phyloP scores from a whole-genome alignment of 1,284 basidiomycete genomes.

The Pseudozyma tsukubaensis region DNA sequence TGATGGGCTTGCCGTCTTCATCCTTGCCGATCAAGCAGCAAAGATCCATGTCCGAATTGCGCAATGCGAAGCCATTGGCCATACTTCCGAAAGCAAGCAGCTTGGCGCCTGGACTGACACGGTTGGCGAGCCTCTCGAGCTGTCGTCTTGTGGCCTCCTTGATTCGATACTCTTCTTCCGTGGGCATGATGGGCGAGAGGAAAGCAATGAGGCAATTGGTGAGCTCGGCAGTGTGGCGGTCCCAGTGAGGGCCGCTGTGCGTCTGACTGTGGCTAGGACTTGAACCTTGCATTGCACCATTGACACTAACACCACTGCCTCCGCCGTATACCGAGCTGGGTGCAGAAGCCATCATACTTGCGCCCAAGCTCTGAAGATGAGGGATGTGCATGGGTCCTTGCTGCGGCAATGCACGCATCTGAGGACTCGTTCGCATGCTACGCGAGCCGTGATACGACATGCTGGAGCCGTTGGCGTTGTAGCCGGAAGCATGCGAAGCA shows the following conservation, averaged over 20 bases:
- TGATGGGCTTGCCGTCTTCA: slow-evolving; percentile 25
- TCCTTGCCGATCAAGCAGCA: slow-evolving; percentile 81
- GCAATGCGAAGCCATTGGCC: slow-evolving; percentile 90
- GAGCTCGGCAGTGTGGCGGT: slow-evolving; percentile 64
- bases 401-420: slow-evolving; percentile 40
- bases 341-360: slow-evolving; percentile 15
- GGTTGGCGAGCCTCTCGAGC: slow-evolving; percentile 91
- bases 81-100: slow-evolving; percentile 90
- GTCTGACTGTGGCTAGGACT: slow-evolving; percentile 28
- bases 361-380: slow-evolving; percentile 20
- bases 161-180: slow-evolving; percentile 67
- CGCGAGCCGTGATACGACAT: slow-evolving; percentile 25
- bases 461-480: slow-evolving; percentile 20
- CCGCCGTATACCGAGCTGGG: slow-evolving; percentile 26
- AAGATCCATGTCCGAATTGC: slow-evolving; percentile 98
- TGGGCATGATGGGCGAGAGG: slow-evolving; percentile 65
- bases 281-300: slow-evolving; percentile 10
- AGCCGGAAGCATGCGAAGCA: slow-evolving; percentile 11
- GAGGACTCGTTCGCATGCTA: slow-evolving; percentile 42
- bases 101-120: slow-evolving; percentile 90
- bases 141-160: slow-evolving; percentile 96
- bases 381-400: slow-evolving; percentile 28
- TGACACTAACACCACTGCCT: background rate
- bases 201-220: slow-evolving; percentile 66
- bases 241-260: slow-evolving; percentile 43